Evolutionary conservation across 495 filamentous ascomycete species (phyloP).

Genomic region (Neurospora sp.): DNA sequence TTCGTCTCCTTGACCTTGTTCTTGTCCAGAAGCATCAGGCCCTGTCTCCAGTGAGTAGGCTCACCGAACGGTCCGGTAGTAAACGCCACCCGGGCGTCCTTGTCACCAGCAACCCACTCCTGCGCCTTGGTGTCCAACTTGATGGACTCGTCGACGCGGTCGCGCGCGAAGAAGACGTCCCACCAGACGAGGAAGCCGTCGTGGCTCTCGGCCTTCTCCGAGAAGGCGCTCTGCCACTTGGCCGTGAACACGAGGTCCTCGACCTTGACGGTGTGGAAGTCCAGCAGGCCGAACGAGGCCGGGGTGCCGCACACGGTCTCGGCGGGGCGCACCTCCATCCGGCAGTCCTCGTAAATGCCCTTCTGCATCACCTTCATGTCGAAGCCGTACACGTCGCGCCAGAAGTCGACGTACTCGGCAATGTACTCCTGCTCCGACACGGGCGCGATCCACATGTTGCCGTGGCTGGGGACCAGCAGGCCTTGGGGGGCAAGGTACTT

Average conservation of each 20-base stretch:
- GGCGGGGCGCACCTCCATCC: constrained; percentile 73
- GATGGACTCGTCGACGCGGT: constrained; percentile 8
- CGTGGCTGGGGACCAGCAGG: constrained; percentile 84
- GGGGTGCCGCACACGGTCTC: constrained; percentile 72
- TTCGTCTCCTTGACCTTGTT: constrained; percentile 20
- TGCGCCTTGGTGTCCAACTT: constrained; percentile 15
- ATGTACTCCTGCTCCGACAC: constrained; percentile 84
- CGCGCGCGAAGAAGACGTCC: constrained; percentile 65
- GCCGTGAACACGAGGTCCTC: constrained; percentile 69
- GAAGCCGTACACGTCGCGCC: constrained; percentile 98
- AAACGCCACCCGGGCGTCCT: constrained; percentile 42
- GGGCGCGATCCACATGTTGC: constrained; percentile 79
- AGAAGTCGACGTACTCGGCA: constrained; percentile 85
- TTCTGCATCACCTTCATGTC: constrained; percentile 85
- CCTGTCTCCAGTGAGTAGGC: constrained; percentile 85
- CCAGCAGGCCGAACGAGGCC: constrained; percentile 59
- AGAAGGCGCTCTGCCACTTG: constrained; percentile 43
- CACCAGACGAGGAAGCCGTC: constrained; percentile 74
- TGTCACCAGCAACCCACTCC: constrained; percentile 29
- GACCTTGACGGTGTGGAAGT: constrained; percentile 66
- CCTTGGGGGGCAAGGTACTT: constrained; percentile 71
- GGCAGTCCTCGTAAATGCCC: constrained; percentile 71
- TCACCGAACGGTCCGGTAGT: constrained; percentile 70
- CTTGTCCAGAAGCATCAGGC: constrained; percentile 41
- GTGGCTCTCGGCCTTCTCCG: constrained; percentile 39